phyloP scores from a whole-genome alignment of 148 eudicot species.

The Nepenthes gracilis region DNA sequence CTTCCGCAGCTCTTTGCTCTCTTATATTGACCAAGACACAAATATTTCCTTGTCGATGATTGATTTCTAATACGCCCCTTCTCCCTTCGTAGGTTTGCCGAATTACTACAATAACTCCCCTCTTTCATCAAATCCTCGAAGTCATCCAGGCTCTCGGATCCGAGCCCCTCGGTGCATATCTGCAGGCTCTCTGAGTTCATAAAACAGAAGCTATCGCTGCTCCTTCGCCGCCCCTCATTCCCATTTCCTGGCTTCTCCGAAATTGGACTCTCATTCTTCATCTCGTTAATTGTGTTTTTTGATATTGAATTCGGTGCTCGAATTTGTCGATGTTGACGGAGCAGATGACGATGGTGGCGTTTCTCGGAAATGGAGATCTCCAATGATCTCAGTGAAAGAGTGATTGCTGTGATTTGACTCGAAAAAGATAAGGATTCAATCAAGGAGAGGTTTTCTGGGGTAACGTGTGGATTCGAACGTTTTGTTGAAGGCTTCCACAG shows the following conservation, averaged over 20 bases:
- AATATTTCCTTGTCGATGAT: background rate
- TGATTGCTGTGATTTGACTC: background rate
- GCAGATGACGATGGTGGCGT: constrained; percentile 13
- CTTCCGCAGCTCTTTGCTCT: constrained; percentile 18
- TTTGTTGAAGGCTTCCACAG: constrained; percentile 61
- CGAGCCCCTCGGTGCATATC: constrained; percentile 79
- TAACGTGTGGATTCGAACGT: constrained; percentile 37
- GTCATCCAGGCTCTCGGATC: constrained; percentile 69
- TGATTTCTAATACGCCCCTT: constrained; percentile 9
- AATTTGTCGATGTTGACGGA: constrained; percentile 6
- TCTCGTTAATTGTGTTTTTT: constrained; percentile 7
- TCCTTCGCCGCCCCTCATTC: constrained; percentile 8
- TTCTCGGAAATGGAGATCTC: too few relatives aligned
- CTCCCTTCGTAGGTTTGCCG: background rate
- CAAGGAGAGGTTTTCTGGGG: constrained; percentile 23
- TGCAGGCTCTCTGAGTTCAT: constrained; percentile 60
- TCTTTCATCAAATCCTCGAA: constrained; percentile 33
- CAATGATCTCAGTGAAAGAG: too few relatives aligned
- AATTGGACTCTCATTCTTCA: constrained; percentile 1
- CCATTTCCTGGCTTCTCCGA: constrained; percentile 1
- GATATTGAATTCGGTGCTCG: background rate
- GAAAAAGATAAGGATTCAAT: too few relatives aligned
- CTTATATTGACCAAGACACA: constrained; percentile 16
- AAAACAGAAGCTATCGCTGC: constrained; percentile 39
- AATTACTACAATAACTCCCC: background rate